Conservation (phyloP, 1,284 basidiomycete species). For the Trametes hirsuta region DNA sequence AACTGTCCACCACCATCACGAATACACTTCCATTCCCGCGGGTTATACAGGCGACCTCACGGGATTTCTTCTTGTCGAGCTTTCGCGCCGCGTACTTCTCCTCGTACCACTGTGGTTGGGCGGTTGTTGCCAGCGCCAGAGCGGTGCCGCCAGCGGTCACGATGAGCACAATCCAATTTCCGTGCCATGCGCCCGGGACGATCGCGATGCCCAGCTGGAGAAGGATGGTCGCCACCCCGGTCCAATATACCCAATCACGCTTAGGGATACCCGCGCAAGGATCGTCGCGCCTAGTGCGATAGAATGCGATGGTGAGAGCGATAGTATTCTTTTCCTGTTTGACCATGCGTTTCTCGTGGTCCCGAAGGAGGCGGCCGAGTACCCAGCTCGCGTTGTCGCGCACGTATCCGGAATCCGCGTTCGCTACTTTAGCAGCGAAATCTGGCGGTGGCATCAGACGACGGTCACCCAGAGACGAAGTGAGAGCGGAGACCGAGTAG, state of each 20-base stretch:
- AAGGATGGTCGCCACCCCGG: slow-evolving; percentile 30
- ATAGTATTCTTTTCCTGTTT: slow-evolving; percentile 10
- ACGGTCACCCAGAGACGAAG: slow-evolving; percentile 33
- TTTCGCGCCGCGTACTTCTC: slow-evolving; percentile 35
- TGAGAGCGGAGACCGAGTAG: slow-evolving; percentile 36
- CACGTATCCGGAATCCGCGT: slow-evolving; percentile 32
- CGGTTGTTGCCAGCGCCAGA: slow-evolving; percentile 29
- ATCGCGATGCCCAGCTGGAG: slow-evolving; percentile 34
- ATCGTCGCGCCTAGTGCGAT: slow-evolving; percentile 12
- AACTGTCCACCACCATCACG: slow-evolving; percentile 37
- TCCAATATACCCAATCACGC: slow-evolving; percentile 35
- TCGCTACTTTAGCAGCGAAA: slow-evolving; percentile 30
- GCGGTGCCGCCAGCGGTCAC: slow-evolving; percentile 33
- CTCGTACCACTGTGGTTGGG: slow-evolving; percentile 36
- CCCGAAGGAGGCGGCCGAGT: slow-evolving; percentile 36
- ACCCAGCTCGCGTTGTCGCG: slow-evolving; percentile 37
- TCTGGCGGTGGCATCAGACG: slow-evolving; percentile 38
- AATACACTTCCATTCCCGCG: slow-evolving; percentile 34
- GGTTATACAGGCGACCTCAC: slow-evolving; percentile 34
- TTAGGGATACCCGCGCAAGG: slow-evolving; percentile 26
- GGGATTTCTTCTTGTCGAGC: slow-evolving; percentile 10
- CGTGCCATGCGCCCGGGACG: slow-evolving; percentile 30
- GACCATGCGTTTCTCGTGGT: slow-evolving; percentile 25
- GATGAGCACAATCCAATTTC: slow-evolving; percentile 35
- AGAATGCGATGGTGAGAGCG: slow-evolving; percentile 27